These are phyloP conservation scores for Pezicula radicicola DNA, from an alignment of 2,329 filamentous ascomycete genomes.

Conservation along the genomic window DNA sequence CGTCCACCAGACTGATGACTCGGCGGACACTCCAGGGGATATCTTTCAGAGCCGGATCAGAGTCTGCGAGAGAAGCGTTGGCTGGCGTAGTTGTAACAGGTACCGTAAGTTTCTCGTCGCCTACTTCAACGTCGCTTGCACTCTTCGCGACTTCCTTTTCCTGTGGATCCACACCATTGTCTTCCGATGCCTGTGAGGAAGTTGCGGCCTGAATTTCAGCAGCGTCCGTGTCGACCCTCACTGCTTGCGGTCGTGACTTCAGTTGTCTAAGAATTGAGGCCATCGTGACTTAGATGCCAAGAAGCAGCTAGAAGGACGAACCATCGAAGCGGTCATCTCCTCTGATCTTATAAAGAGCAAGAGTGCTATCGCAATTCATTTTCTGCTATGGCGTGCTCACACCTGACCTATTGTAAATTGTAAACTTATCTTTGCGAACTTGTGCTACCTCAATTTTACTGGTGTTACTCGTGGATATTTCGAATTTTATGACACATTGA, in stretches of 20 bases:
- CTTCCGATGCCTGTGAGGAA: neutral
- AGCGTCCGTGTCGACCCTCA: neutral
- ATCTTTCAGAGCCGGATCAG: conserved; percentile 49
- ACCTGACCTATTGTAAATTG: neutral
- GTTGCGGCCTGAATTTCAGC: neutral
- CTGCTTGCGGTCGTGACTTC: neutral
- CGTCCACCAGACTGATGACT: conserved; percentile 54
- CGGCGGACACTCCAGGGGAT: conserved; percentile 53
- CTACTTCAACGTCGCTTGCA: neutral
- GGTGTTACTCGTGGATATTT: neutral
- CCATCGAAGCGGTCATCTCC: neutral
- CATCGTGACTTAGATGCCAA: neutral
- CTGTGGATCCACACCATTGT: neutral
- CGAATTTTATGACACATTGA: neutral
- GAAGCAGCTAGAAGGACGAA: neutral
- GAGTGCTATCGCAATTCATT: neutral
- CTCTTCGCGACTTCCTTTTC: neutral
- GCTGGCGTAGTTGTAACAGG: neutral
- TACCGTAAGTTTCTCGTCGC: neutral
- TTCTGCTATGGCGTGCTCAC: neutral
- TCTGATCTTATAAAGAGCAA: neutral
- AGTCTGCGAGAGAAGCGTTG: conserved; percentile 28
- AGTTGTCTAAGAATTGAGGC: neutral
- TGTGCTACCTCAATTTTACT: neutral
- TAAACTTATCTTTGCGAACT: neutral